Evolutionary conservation across 2,329 filamentous ascomycete species (phyloP).

Genomic region (Venturia asperata): DNA sequence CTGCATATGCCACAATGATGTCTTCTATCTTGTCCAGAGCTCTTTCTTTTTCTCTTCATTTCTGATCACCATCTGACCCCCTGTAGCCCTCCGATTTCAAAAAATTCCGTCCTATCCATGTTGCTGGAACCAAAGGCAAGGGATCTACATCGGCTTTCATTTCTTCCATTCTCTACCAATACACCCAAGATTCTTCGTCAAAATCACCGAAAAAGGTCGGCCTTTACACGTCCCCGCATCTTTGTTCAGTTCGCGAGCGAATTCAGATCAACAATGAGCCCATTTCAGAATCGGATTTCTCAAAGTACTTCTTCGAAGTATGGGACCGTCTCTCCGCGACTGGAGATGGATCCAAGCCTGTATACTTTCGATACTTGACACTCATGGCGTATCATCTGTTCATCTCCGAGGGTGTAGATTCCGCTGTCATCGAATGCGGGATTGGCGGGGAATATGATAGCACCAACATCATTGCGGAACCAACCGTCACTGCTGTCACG

Average conservation of each 20-base stretch:
- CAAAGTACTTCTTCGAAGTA: constrained; percentile 72
- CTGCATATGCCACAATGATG: background rate
- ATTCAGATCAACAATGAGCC: constrained; percentile 72
- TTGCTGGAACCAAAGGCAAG: constrained; percentile 92
- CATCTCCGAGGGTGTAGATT: constrained; percentile 63
- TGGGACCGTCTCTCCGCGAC: constrained; percentile 56
- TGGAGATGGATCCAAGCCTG: constrained; percentile 60
- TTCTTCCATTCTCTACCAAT: constrained; percentile 67
- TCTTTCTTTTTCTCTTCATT: background rate
- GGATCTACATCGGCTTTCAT: constrained; percentile 81
- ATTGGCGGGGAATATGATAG: constrained; percentile 91
- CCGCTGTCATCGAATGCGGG: constrained; percentile 83
- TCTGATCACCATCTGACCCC: constrained; percentile 7
- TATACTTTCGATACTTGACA: constrained; percentile 88
- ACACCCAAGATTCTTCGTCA: constrained; percentile 33
- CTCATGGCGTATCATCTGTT: constrained; percentile 84
- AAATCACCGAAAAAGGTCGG: constrained; percentile 53
- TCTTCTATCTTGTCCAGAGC: background rate
- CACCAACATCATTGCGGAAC: constrained; percentile 72
- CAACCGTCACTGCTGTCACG: constrained; percentile 66
- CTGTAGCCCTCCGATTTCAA: constrained; percentile 54
- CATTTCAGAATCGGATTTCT: constrained; percentile 61
- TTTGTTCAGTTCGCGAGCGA: constrained; percentile 74
- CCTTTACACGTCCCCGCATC: constrained; percentile 79
- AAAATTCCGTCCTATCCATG: constrained; percentile 61